These are phyloP conservation scores for Babesia caballi DNA, from an alignment of 169 alveolate species.

Conservation along the genomic window DNA sequence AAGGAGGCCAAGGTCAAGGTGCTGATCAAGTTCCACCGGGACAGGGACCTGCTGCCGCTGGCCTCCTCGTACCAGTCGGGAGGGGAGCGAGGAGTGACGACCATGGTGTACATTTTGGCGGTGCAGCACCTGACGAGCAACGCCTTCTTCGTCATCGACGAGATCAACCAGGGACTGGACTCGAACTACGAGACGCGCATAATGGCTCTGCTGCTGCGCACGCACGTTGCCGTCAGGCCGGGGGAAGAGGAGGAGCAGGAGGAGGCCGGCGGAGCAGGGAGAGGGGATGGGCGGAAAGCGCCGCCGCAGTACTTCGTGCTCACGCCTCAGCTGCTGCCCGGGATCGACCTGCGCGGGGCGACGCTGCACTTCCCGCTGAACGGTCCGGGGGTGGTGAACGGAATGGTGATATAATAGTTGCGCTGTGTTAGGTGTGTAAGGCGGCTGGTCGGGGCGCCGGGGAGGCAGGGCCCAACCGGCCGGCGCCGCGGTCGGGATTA, in stretches of 20 bases:
- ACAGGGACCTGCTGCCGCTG: slow-evolving; percentile 65
- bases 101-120: slow-evolving; percentile 73
- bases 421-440: background rate
- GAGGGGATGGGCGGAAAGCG: background rate
- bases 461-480: too few species aligned
- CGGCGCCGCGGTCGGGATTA: too few species aligned
- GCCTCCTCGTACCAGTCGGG: slow-evolving; percentile 76
- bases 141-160: slow-evolving; percentile 74
- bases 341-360: slow-evolving; percentile 40
- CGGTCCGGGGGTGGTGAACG: slow-evolving; percentile 53
- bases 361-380: slow-evolving; percentile 65
- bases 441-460: too few species aligned
- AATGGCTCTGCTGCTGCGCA: slow-evolving; percentile 52
- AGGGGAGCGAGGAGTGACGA: slow-evolving; percentile 76
- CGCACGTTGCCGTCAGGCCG: slow-evolving; percentile 1
- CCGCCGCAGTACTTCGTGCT: slow-evolving; percentile 72
- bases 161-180: slow-evolving; percentile 75
- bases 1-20: slow-evolving; percentile 65
- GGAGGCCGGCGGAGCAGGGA: background rate
- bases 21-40: slow-evolving; percentile 64
- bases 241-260: background rate
- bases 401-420: background rate
- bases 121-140: slow-evolving; percentile 71
- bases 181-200: slow-evolving; percentile 65
- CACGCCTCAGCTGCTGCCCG: slow-evolving; percentile 72